phyloP scores from a whole-genome alignment of 2,329 filamentous ascomycete species.

The Aspergillus ustus region DNA sequence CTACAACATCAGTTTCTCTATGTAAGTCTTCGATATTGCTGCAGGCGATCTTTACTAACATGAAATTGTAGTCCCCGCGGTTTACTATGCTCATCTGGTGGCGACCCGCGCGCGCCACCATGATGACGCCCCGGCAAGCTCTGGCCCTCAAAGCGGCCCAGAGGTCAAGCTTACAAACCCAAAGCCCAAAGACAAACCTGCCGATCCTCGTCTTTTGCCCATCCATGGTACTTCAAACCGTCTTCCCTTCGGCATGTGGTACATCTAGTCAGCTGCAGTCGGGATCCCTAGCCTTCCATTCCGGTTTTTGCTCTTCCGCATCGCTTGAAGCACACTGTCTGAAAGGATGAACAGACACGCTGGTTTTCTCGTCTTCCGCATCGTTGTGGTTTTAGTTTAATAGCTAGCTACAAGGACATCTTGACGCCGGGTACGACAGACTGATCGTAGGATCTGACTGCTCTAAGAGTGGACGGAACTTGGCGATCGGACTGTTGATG shows the following conservation, averaged over 20 bases:
- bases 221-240: slow-evolving; percentile 36
- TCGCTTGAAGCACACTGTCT: not conserved
- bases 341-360: not conserved
- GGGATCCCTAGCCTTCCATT: not conserved
- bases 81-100: slow-evolving; percentile 95
- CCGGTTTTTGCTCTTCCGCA: not conserved
- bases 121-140: slow-evolving; percentile 55
- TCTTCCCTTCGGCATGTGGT: slow-evolving; percentile 46
- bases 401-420: not conserved
- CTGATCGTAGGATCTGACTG: not conserved
- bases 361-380: not conserved
- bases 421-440: not conserved
- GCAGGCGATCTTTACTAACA: not conserved
- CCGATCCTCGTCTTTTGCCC: slow-evolving; percentile 40
- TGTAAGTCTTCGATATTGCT: slow-evolving; percentile 43
- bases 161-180: slow-evolving; percentile 39
- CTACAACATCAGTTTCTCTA: slow-evolving; percentile 88
- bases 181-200: slow-evolving; percentile 32
- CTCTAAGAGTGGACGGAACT: not conserved
- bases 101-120: slow-evolving; percentile 79
- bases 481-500: not conserved
- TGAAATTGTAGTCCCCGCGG: slow-evolving; percentile 64
- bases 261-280: slow-evolving; percentile 33
- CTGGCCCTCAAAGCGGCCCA: slow-evolving; percentile 47
- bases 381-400: not conserved